Evolutionary conservation across 2,329 filamentous ascomycete species (phyloP).

Genomic region (Alternaria novae-zelandiae): DNA sequence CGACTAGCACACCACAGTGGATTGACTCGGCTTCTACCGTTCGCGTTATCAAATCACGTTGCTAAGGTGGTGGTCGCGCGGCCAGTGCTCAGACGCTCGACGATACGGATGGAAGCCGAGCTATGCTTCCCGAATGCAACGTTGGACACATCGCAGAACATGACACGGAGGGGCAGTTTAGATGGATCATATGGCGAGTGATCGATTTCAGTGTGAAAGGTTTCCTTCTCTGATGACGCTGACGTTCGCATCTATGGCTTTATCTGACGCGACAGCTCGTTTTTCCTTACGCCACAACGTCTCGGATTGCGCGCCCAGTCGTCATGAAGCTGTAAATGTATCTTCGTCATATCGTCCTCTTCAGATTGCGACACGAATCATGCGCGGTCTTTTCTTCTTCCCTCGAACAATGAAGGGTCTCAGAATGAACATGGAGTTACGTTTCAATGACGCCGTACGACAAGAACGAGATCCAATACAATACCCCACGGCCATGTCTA

Average conservation of each 20-base stretch:
- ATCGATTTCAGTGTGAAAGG: not conserved
- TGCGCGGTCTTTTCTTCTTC: conserved; percentile 21
- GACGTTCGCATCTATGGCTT: not conserved
- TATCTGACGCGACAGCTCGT: conserved; percentile 13
- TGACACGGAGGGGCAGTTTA: conserved; percentile 8
- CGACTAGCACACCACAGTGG: conserved; percentile 1
- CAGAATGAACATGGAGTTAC: conserved; percentile 35
- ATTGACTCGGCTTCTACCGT: conserved; percentile 22
- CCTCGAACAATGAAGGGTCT: conserved; percentile 17
- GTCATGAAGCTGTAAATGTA: conserved; percentile 1
- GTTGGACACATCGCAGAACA: conserved; percentile 18
- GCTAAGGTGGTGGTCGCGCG: conserved; percentile 14
- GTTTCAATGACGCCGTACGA: conserved; percentile 40
- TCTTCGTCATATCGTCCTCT: conserved; percentile 4
- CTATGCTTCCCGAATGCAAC: conserved; percentile 32
- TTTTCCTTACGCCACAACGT: conserved; percentile 9
- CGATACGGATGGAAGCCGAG: conserved; percentile 8
- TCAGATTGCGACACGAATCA: conserved; percentile 17
- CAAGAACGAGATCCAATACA: conserved; percentile 27
- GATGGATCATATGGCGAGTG: conserved; percentile 6
- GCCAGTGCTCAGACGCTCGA: conserved; percentile 30
- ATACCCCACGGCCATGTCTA: conserved; percentile 25
- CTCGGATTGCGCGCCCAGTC: conserved; percentile 1
- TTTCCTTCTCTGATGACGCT: not conserved
- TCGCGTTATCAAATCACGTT: conserved; percentile 20